Base-by-base conservation (phyloP, 2,329 filamentous ascomycete genomes). In the Helminthosporium solani region DNA sequence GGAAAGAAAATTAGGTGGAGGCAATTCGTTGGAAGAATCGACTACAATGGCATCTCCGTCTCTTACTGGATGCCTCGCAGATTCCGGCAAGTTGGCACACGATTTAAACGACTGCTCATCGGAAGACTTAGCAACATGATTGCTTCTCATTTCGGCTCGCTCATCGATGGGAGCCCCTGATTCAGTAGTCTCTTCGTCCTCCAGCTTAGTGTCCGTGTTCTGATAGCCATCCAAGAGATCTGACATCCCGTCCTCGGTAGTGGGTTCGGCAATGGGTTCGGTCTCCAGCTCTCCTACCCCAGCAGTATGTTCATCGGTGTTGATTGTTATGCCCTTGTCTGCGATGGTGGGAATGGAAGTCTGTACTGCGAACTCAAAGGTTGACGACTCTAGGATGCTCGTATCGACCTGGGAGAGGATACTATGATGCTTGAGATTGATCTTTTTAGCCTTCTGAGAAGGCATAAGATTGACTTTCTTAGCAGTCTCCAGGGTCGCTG, bases 51-150 rank as follows among this genome's bases (percentile, higher is more conserved):
- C 49, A 28, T 49, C 47, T 9, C 40, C 11, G 5, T 49, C 46
- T 19, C 49, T 46, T 5, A 28, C 30, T 2, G 25, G 19, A 14
- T 9, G 19, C 7, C 51, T 39, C 2, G 40, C 35, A 9, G 44
- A 35, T n/a, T 62, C 52, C 7, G 53, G 44, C 12, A 54, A 35
- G 42, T 60, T 53, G 6, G 58, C 61, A 30, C 60, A 66, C 21
- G 64, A 63, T 42, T 67, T 67, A 54, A 64, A 69, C 6, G 66
- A 68, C 40, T 65, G 58, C 28, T 60, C 58, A 38, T 66, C 63
- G 6, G 60, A 68, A 9, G 60, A 60, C 43, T 61, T 62, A 20
- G 59, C 54, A n/a, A 48, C 45, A 49, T 67, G 61, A 20, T 50
- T 54, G 46, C 52, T 59, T 15, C 40, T 55, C 42, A 42, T 54